Conservation (phyloP, 1,284 basidiomycete genomes). For the Phellinidium pouzarii region DNA sequence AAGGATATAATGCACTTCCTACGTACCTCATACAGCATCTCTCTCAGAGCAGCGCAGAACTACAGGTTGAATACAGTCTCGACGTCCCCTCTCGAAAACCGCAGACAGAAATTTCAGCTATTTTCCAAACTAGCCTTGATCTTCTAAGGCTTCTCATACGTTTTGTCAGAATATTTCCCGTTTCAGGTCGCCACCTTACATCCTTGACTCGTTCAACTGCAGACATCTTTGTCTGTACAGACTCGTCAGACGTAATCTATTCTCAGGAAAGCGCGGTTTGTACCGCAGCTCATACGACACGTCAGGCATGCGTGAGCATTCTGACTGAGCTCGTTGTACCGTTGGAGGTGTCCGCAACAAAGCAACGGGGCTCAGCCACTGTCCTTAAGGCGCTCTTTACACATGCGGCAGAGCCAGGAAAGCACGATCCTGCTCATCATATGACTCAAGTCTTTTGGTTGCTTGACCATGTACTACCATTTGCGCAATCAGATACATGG, state of each 20-base stretch:
- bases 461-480: constrained; percentile 52
- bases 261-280: constrained; percentile 34
- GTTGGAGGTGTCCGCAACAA: constrained; percentile 24
- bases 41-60: constrained; percentile 45
- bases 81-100: constrained; percentile 26
- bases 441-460: constrained; percentile 49
- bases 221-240: constrained; percentile 51
- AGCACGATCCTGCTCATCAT: constrained; percentile 50
- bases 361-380: constrained; percentile 31
- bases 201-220: constrained; percentile 37
- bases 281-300: constrained; percentile 36
- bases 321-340: constrained; percentile 37
- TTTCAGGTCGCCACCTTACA: constrained; percentile 43
- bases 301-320: constrained; percentile 45
- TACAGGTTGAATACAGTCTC: constrained; percentile 45
- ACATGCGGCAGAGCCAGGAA: constrained; percentile 33
- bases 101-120: constrained; percentile 40
- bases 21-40: constrained; percentile 41
- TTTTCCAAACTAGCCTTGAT: constrained; percentile 49
- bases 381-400: constrained; percentile 51
- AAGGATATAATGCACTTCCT: constrained; percentile 39
- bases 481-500: constrained; percentile 22
- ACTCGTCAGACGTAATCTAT: constrained; percentile 39
- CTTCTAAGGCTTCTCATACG: constrained; percentile 43
- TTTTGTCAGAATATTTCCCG: constrained; percentile 40